Percentiles rank a stretch among this genome's conserved stretches.
Evolutionary conservation across 108 stramenopile species (phyloP).

Genomic region (Discostella stelligeroides): DNA sequence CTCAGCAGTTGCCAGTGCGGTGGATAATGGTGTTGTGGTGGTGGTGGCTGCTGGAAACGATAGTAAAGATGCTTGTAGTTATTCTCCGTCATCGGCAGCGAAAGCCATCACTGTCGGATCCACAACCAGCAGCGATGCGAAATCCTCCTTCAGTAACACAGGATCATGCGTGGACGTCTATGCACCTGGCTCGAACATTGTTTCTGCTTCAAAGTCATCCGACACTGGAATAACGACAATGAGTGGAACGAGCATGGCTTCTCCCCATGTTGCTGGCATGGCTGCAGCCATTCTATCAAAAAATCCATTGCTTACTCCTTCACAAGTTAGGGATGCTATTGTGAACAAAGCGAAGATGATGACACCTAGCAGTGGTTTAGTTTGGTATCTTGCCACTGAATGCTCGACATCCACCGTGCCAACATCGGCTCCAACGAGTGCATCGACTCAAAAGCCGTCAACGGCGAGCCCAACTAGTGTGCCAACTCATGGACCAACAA

Average conservation of each 20-base stretch:
- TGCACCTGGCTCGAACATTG: constrained; percentile 1
- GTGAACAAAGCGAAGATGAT: background rate
- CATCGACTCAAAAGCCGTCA: no score
- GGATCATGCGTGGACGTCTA: background rate
- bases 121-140: background rate
- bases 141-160: constrained; percentile 7
- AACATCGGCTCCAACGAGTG: no score
- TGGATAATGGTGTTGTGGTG: constrained; percentile 4
- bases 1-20: background rate
- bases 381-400: no score
- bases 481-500: no score
- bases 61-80: background rate
- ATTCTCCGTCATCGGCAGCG: background rate
- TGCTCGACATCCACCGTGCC: no score
- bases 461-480: no score
- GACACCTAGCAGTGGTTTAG: no score
- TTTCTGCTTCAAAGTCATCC: background rate
- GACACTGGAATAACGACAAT: background rate
- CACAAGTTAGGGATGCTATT: background rate
- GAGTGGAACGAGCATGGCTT: constrained; percentile 1
- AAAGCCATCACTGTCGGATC: background rate
- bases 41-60: constrained; percentile 4
- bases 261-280: constrained; percentile 8
- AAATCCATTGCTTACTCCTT: background rate
- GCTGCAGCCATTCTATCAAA: constrained; percentile 4